Base-by-base conservation (phyloP, 2,329 filamentous ascomycete genomes). In the Xylariaceae sp. region DNA sequence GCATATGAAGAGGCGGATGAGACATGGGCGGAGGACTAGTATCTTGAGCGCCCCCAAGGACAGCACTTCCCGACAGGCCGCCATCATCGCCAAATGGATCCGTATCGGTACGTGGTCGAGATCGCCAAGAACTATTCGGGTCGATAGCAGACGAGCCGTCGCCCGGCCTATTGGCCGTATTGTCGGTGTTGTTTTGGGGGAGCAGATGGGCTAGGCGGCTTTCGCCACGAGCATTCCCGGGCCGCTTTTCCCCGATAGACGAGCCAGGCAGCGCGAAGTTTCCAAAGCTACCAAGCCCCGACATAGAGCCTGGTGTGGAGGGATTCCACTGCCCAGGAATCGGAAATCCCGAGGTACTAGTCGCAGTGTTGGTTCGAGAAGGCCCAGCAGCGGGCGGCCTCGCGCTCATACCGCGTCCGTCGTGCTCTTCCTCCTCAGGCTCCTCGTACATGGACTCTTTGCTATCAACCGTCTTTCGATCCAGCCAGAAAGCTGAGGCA, bases 131-230 rank as follows among this genome's bases (percentile, higher is more conserved):
- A 42, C 73, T 68, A 47, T 68, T 70, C 36, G 68, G 57, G 19
- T 74, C 69, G 19, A 67, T 51, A 45, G 61, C 68, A 14, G 66
- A 62, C 11, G 52, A 58, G 51, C 75, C 77, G 47, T 83, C 83
- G 53, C 68, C 73, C 19, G 74, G 68, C 61, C 80, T 79, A 42
- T 63, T 62, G 14, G 71, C 68, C 22, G 82, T 72, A 52, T 84
- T 85, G 52, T 95, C 90, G 3, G 77, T 72, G 58, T 79, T 86
- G 33, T 90, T 86, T 69, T 91, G 95, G 17, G 83, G 84, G 58
- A 96, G 86, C 18, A 96, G 70, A 62, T 90, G 90, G 58, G 91
- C 92, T 62, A 96, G 83, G 27, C 90, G 85, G 66, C 90, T 96
- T 64, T 90, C 89, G 2, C 87, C 83, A 49, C 86, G 78, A 27